These are phyloP conservation scores for Daldinia sp. DNA, from an alignment of 2,329 filamentous ascomycete genomes.

Conservation along the genomic window DNA sequence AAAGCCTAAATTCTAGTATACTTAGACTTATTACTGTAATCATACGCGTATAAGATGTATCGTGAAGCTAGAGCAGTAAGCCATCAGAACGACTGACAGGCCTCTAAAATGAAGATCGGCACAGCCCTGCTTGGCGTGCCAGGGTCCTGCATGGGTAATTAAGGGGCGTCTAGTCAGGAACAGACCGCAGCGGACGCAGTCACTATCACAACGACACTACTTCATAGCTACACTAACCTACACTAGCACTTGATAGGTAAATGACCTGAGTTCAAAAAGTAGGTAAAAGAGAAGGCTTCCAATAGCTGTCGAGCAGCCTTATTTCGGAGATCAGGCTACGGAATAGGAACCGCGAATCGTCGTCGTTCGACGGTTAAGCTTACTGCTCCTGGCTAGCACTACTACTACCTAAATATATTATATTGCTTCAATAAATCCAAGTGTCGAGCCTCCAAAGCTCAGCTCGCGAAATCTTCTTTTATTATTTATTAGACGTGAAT, in stretches of 20 bases:
- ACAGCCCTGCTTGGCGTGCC: constrained; percentile 25
- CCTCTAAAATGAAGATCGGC: constrained; percentile 36
- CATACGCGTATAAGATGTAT: constrained; percentile 14
- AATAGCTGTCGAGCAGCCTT: constrained; percentile 22
- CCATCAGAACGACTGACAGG: constrained; percentile 20
- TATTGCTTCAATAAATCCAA: neutral
- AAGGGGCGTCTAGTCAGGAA: constrained; percentile 23
- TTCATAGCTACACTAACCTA: neutral
- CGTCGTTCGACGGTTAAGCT: neutral
- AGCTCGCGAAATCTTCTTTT: neutral
- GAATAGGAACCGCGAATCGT: constrained; percentile 8
- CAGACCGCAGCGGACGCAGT: constrained; percentile 7
- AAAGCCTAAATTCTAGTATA: constrained; percentile 17
- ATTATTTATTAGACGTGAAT: neutral
- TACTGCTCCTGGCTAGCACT: constrained; percentile 4
- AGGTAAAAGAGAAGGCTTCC: constrained; percentile 20
- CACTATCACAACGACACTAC: constrained; percentile 7
- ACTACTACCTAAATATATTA: constrained; percentile 6
- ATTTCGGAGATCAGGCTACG: constrained; percentile 21
- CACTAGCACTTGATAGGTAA: constrained; percentile 1
- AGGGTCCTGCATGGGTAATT: constrained; percentile 20
- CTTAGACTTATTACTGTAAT: constrained; percentile 4
- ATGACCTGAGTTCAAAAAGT: neutral
- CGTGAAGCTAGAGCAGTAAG: constrained; percentile 5
- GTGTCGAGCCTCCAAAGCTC: neutral